These are phyloP conservation scores for Trichoderma sp. DNA, from an alignment of 2,329 filamentous ascomycete genomes.

Conservation along the genomic window DNA sequence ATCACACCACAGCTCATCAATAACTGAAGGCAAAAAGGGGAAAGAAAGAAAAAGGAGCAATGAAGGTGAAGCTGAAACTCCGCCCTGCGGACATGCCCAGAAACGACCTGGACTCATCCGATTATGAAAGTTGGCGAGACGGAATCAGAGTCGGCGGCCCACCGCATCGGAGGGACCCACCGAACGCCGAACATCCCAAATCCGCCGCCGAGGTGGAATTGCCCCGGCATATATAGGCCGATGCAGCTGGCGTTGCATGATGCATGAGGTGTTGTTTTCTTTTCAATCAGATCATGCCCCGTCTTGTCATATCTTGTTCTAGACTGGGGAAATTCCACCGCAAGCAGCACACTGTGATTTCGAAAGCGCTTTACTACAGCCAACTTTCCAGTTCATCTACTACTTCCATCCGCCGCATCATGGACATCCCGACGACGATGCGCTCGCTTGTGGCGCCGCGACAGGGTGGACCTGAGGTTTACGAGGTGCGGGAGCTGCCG, in stretches of 20 bases:
- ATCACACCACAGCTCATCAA: background rate
- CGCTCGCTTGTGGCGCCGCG: conserved; percentile 43
- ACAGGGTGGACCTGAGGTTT: conserved; percentile 39
- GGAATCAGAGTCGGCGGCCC: conserved; percentile 3
- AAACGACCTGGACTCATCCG: background rate
- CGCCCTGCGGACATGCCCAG: background rate
- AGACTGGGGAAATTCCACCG: background rate
- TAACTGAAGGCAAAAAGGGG: background rate
- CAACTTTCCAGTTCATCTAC: background rate
- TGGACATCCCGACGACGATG: conserved; percentile 41
- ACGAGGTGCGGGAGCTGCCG: conserved; percentile 42
- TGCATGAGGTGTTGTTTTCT: background rate
- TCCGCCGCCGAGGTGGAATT: conserved; percentile 4
- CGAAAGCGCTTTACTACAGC: background rate
- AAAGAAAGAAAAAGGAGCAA: background rate
- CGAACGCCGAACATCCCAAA: conserved; percentile 10
- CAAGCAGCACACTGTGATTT: background rate
- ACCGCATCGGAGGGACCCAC: conserved; percentile 10
- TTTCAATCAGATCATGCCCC: background rate
- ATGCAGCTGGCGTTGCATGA: background rate
- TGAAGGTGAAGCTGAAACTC: background rate
- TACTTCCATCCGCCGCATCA: conserved; percentile 19
- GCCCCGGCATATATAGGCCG: background rate
- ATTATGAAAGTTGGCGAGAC: background rate
- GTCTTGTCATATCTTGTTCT: background rate